These are phyloP conservation scores for Trichoderma gamsii DNA, from an alignment of 495 filamentous ascomycete genomes.

Conservation along the genomic window DNA sequence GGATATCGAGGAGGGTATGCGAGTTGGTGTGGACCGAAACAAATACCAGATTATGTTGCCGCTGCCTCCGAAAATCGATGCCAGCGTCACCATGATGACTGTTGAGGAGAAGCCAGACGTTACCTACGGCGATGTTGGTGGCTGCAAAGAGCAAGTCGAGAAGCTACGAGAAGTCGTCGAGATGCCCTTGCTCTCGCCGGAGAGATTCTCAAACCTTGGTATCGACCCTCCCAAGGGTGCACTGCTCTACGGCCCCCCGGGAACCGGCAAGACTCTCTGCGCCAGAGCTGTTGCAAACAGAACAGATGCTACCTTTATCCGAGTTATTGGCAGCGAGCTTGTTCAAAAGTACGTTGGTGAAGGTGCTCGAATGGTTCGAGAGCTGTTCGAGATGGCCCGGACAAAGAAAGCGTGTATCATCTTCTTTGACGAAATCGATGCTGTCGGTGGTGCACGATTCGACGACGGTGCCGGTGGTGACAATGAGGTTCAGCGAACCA, in stretches of 20 bases:
- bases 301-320: slow-evolving; percentile 97
- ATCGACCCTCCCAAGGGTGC: slow-evolving; percentile 99
- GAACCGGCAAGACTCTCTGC: slow-evolving; percentile 97
- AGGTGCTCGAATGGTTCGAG: slow-evolving; percentile 94
- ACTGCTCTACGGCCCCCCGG: slow-evolving; percentile 90
- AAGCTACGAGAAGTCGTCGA: slow-evolving; percentile 98
- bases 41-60: slow-evolving; percentile 98
- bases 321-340: slow-evolving; percentile 93
- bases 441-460: slow-evolving; percentile 95
- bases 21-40: slow-evolving; percentile 94
- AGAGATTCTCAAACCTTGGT: slow-evolving; percentile 93
- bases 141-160: slow-evolving; percentile 99
- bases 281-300: slow-evolving; percentile 94
- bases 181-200: slow-evolving; percentile 92
- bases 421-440: slow-evolving; percentile 99
- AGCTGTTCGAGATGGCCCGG: slow-evolving; percentile 98
- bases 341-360: slow-evolving; percentile 99
- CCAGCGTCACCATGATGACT: slow-evolving; percentile 99
- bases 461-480: slow-evolving; percentile 97
- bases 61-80: slow-evolving; percentile 98
- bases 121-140: slow-evolving; percentile 96
- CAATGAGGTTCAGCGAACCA: slow-evolving; percentile 98
- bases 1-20: slow-evolving; percentile 99
- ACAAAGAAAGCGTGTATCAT: slow-evolving; percentile 99
- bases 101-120: slow-evolving; percentile 99